Percentiles rank a stretch among this genome's conserved stretches.
Conservation (phyloP, 2,329 filamentous ascomycete species). For the Aspergillus tamarii region DNA sequence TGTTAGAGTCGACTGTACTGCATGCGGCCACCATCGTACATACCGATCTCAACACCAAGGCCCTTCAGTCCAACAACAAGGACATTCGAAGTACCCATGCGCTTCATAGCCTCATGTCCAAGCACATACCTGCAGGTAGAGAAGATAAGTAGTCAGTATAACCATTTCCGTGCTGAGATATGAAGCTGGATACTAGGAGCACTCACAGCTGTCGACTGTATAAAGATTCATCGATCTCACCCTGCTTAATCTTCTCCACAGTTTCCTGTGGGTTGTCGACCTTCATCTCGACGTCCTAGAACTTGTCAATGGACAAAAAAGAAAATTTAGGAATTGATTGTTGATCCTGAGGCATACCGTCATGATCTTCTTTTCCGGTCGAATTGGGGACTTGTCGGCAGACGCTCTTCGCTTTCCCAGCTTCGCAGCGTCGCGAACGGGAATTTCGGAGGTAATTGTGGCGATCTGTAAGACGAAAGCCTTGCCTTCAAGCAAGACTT, state of each 20-base stretch:
- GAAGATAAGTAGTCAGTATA: neutral
- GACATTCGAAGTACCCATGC: conserved; percentile 95
- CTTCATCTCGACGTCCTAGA: conserved; percentile 62
- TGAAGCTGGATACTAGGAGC: neutral
- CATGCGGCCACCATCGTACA: conserved; percentile 20
- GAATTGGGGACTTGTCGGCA: conserved; percentile 49
- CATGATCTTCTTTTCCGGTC: conserved; percentile 58
- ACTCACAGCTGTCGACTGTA: conserved; percentile 66
- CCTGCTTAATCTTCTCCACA: conserved; percentile 63
- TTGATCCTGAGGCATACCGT: conserved; percentile 41
- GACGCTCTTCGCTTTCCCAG: conserved; percentile 58
- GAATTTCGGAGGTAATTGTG: conserved; percentile 49
- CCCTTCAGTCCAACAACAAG: conserved; percentile 91
- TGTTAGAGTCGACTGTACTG: conserved; percentile 11
- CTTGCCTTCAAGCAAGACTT: conserved; percentile 48
- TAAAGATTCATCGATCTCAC: conserved; percentile 69
- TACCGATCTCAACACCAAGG: conserved; percentile 86
- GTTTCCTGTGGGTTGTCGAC: conserved; percentile 62
- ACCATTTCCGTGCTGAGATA: too few relatives aligned
- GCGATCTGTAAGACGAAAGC: conserved; percentile 41
- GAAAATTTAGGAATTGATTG: neutral
- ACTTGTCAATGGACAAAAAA: conserved; percentile 5
- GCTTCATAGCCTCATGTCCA: conserved; percentile 90
- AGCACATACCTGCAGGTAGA: conserved; percentile 59
- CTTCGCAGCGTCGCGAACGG: conserved; percentile 50